Evolutionary conservation across 768 basidiomycete genomes (phyloP), one percentile per base, ranked within the genome.

Genomic region (Arthromyces matolae): DNA sequence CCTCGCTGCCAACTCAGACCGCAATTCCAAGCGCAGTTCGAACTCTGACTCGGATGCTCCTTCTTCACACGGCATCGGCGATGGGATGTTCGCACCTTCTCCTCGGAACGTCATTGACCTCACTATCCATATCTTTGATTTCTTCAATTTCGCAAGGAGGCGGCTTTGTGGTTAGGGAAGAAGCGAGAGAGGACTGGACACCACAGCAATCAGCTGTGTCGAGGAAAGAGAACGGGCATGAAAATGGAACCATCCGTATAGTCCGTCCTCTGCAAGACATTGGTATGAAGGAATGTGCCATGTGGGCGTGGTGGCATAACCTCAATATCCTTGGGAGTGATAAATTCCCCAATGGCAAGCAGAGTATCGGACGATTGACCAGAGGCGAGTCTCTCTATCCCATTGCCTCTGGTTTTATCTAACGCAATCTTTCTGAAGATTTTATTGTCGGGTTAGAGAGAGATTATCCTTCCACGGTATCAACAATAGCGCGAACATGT

Each of bases 401-500:
- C 20, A 37, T 16, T 43, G 39, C 45, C 8, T 4, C 35, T 28
- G 16, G 24, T 27, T 9, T 38, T 42, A 18, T 18, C 23, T 14
- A 45, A 28, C 45, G 41, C 19, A 38, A n/a, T n/a, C n/a, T n/a
- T 31, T 39, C 29, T 9, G 9, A 47, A 90, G 90, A 84, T 61
- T 93, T 92, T 56, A 87, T 93, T 47, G 65, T 85, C 16, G 84
- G 88, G 2, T 61, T 93, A 23, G 90, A 93, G 64, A 79, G 76
- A 42, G 83, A 91, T 61, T 93, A 86, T 61, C 90, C 90, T 3
- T 89, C 89, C 0, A 93, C 90, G 0, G 90, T 92, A 9, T 90
- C 88, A 7, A 82, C 90, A 0, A 86, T 93, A 41, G 81, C 81
- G 19, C 79, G 86, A 28, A 92, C 90, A 1, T 89, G 86, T 57